Percentiles rank a stretch among this genome's conserved stretches.
phyloP scores from a whole-genome alignment of 2,329 filamentous ascomycete species.

The Harringtonia lauricola region DNA sequence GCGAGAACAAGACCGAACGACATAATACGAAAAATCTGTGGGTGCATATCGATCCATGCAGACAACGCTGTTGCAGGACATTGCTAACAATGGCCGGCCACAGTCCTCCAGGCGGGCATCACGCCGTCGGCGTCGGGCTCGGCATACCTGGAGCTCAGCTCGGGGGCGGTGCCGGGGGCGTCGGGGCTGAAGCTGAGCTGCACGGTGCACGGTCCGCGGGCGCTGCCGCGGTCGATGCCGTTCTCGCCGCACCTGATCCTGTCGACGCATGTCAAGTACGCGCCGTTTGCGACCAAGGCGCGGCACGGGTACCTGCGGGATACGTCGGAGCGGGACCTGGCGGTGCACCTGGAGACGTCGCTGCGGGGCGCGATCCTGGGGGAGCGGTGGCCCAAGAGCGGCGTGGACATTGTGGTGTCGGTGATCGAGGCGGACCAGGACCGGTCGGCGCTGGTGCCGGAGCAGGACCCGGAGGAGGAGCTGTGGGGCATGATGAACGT shows the following conservation, averaged over 20 bases:
- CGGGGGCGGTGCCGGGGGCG: slow-evolving; percentile 25
- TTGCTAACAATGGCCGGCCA: too few relatives aligned
- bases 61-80: too few relatives aligned
- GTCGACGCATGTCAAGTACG: slow-evolving; percentile 91
- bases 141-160: slow-evolving; percentile 65
- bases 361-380: slow-evolving; percentile 83
- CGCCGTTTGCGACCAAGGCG: slow-evolving; percentile 78
- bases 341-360: slow-evolving; percentile 83
- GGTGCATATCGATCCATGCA: slow-evolving; percentile 21
- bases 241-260: slow-evolving; percentile 90
- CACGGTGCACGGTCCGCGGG: slow-evolving; percentile 85
- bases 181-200: slow-evolving; percentile 79
- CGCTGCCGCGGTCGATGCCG: slow-evolving; percentile 76
- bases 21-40: slow-evolving; percentile 79
- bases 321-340: slow-evolving; percentile 75
- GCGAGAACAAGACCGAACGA: slow-evolving; percentile 50
- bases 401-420: slow-evolving; percentile 88
- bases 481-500: slow-evolving; percentile 89
- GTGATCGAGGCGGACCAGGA: slow-evolving; percentile 90
- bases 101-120: slow-evolving; percentile 86
- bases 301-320: slow-evolving; percentile 81
- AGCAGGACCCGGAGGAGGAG: slow-evolving; percentile 38
- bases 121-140: slow-evolving; percentile 91
- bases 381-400: slow-evolving; percentile 96
- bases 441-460: slow-evolving; percentile 33